Conservation (phyloP, 441 rosid genomes). For the Adansonia rubrostipa region DNA sequence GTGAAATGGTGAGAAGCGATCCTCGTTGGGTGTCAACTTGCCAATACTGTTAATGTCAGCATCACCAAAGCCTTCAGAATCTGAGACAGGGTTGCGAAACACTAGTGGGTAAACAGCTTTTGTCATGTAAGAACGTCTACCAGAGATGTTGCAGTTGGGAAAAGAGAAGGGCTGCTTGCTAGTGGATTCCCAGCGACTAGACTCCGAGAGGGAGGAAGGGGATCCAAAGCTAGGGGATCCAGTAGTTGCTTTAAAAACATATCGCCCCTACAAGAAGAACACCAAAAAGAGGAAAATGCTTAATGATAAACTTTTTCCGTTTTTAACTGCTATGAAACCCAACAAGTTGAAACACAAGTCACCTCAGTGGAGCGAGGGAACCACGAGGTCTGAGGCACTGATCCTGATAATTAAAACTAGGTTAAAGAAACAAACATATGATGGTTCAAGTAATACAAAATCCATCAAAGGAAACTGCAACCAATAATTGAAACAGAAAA, state of each 20-base stretch:
- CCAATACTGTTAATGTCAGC: slow-evolving; percentile 46
- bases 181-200: slow-evolving; percentile 56
- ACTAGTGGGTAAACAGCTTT: slow-evolving; percentile 75
- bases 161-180: slow-evolving; percentile 48
- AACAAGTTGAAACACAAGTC: slow-evolving; percentile 25
- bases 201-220: slow-evolving; percentile 60
- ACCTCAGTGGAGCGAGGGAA: slow-evolving; percentile 62
- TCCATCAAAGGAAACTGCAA: slow-evolving; percentile 4
- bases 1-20: slow-evolving; percentile 50
- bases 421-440: slow-evolving; percentile 19
- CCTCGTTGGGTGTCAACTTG: slow-evolving; percentile 55
- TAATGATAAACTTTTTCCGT: slow-evolving; percentile 16
- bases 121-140: slow-evolving; percentile 56
- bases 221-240: slow-evolving; percentile 69
- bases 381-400: slow-evolving; percentile 53
- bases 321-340: slow-evolving; percentile 18
- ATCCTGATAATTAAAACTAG: slow-evolving; percentile 41
- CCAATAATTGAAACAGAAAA: slow-evolving; percentile 1
- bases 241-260: slow-evolving; percentile 39
- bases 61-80: slow-evolving; percentile 54
- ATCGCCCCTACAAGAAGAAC: slow-evolving; percentile 53
- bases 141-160: slow-evolving; percentile 43
- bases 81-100: slow-evolving; percentile 83
- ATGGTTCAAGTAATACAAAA: background rate
- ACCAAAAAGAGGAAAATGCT: slow-evolving; percentile 12